Evolutionary conservation across 2,329 filamentous ascomycete genomes (phyloP), one percentile per base, ranked within the genome.

Genomic region (Diaporthe vexans): DNA sequence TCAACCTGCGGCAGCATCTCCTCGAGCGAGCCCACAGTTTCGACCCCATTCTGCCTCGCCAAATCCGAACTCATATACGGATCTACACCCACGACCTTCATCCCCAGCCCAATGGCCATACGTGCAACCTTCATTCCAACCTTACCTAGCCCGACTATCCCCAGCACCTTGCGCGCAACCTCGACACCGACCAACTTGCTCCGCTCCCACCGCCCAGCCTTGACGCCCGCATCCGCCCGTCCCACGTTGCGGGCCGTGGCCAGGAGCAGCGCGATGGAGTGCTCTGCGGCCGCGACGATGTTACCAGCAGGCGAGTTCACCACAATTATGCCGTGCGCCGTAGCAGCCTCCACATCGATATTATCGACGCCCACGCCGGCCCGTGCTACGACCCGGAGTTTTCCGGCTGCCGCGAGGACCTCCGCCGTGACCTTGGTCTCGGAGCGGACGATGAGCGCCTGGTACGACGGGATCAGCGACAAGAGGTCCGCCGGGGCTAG

Each of bases 311-410:
- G 94, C 35, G 91, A 93, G 82, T 96, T 97, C 72, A 96, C 92
- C 2, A 97, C 94, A 68, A 95, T 92, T 75, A 96, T 91, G 26
- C 94, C 94, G 71, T 91, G 86, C 52, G 89, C 87, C 0, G 94
- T 96, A 3, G 94, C 94, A 10, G 91, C 90, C 46, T 90, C 86
- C 0, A 96, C 92, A 80, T 96, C 89, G 65, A 97, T 94, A 83
- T 96, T 95, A 84, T 96, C 94, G 33, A 96, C 93, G 43, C 93
- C 94, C 1, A 96, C 94, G 17, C 94, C 94, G 17, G 94, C 94
- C 75, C 94, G 88, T 3, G 94, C 94, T 29, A 97, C 93, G 11
- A 96, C 94, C 77, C 93, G 92, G 69, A 96, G 87, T 74, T 91
- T 93, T 77, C 87, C 89, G 13, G 90, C 94, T 1, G 91, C 92